Evolutionary conservation across 805 yeast genomes (phyloP), one percentile per base, ranked within the genome.

Genomic region (Cyberlindnera maclurae): DNA sequence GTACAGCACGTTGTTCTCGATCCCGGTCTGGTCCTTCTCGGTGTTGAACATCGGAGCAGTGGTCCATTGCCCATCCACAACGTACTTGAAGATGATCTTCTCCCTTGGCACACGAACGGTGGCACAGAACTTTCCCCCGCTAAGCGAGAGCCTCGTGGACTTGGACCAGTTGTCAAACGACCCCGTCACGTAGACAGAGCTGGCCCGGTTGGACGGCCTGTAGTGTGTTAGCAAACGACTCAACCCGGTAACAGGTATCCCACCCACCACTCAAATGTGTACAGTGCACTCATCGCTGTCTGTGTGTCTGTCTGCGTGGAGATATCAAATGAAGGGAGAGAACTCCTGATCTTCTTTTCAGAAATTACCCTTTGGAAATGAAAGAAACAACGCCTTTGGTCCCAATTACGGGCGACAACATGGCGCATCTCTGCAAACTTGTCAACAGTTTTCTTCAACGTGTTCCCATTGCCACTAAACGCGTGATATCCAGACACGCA

Each of bases 11-110:
- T 77, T 77, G 61, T 77, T 77, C 33, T 66, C 71, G 43, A 61
- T 67, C 4, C 81, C 81, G 27, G 60, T 43, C 4, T 49, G 58
- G 22, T 71, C 78, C 15, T 42, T 57, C 46, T 67, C 68, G 26
- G 59, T 48, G 31, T 59, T 59, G 44, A 70, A 69, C 26, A 49
- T 37, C 1, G 58, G 52, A 15, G 71, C 63, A 5, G 70, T 64
- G 17, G 52, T 35, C 83, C 83, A 77, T 30, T 63, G 63, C 12
- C 73, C 79, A 50, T 77, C 82, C 34, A 77, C 82, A 34, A 77
- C 70, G 54, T 71, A 77, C 48, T 57, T 77, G 64, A 71, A 77
- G 26, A 65, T 57, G 26, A 70, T 49, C 47, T 65, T 64, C 36
- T 58, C 66, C 16, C 52, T 27, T 17, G 67, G 67, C 5, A 63